These are phyloP conservation scores for Fomitopsis palustris DNA, from an alignment of 1,284 basidiomycete genomes.

Conservation along the genomic window DNA sequence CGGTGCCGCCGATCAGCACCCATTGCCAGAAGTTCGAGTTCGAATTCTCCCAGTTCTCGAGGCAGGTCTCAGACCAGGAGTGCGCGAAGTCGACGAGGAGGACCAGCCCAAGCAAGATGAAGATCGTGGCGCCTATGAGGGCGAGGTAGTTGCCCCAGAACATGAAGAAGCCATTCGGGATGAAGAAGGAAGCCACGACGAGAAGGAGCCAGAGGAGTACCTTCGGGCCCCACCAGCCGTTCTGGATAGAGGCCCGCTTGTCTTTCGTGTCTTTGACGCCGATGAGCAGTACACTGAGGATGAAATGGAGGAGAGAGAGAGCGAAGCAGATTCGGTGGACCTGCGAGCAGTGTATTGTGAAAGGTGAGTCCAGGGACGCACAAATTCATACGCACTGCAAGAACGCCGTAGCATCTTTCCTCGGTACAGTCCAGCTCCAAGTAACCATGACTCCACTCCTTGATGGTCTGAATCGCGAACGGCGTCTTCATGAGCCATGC, in stretches of 20 bases:
- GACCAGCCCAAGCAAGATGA: conserved; percentile 96
- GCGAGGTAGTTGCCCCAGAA: conserved; percentile 95
- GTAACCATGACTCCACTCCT: conserved; percentile 94
- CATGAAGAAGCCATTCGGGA: conserved; percentile 93
- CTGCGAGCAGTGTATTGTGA: conserved; percentile 33
- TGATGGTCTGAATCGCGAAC: conserved; percentile 82
- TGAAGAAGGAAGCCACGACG: conserved; percentile 82
- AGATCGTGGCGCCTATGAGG: conserved; percentile 88
- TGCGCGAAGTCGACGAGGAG: conserved; percentile 99
- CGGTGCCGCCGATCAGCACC: conserved; percentile 93
- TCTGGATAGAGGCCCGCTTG: conserved; percentile 93
- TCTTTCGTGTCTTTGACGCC: conserved; percentile 89
- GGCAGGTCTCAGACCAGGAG: conserved; percentile 95
- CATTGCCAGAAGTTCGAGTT: conserved; percentile 94
- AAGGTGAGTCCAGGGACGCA: background rate
- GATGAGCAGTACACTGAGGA: conserved; percentile 78
- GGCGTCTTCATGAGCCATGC: conserved; percentile 97
- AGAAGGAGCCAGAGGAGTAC: conserved; percentile 83
- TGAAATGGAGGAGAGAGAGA: conserved; percentile 83
- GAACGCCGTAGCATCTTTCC: conserved; percentile 93
- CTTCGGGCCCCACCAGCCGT: conserved; percentile 99
- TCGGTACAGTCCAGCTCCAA: conserved; percentile 96
- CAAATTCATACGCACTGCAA: conserved; percentile 66
- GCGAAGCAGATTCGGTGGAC: conserved; percentile 98
- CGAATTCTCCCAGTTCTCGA: conserved; percentile 92